A percentile compares a stretch with the other conserved stretches of the same genome.
These are phyloP conservation scores for Hebeloma cylindrosporum DNA, from an alignment of 768 basidiomycete genomes.

Conservation along the genomic window DNA sequence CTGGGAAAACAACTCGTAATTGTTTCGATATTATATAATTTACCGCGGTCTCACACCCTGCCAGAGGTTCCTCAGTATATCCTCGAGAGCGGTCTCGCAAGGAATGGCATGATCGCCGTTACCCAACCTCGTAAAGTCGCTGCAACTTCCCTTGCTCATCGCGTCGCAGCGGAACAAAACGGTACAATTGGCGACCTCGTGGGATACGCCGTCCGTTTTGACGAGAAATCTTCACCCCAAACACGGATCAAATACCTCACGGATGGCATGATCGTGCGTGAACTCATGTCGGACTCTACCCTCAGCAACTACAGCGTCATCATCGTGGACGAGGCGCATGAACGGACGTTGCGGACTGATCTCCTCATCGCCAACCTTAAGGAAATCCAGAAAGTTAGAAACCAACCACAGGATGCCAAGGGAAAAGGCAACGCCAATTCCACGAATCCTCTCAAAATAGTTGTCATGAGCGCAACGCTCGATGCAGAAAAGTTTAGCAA, in stretches of 20 bases:
- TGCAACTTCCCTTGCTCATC: conserved; percentile 88
- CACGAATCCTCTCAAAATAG: conserved; percentile 77
- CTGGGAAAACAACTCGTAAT: conserved; percentile 97
- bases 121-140: conserved; percentile 97
- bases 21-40: too few species aligned
- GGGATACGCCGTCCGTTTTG: conserved; percentile 96
- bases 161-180: conserved; percentile 86
- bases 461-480: conserved; percentile 97
- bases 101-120: conserved; percentile 77
- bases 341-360: conserved; percentile 92
- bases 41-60: conserved; percentile 1
- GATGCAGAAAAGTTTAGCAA: conserved; percentile 93
- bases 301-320: conserved; percentile 84
- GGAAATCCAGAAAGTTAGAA: conserved; percentile 69
- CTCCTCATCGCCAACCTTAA: conserved; percentile 90
- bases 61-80: conserved; percentile 96
- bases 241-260: conserved; percentile 96
- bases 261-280: conserved; percentile 96
- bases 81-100: conserved; percentile 74
- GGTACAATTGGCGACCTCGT: conserved; percentile 71
- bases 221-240: conserved; percentile 67
- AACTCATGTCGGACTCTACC: conserved; percentile 77
- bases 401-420: conserved; percentile 37
- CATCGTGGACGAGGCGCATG: conserved; percentile 96
- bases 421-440: conserved; percentile 45